A percentile compares a stretch with the other conserved stretches of the same genome.
These are phyloP conservation scores for Colletotrichum coccodes DNA, from an alignment of 2,329 filamentous ascomycete species.

Conservation along the genomic window DNA sequence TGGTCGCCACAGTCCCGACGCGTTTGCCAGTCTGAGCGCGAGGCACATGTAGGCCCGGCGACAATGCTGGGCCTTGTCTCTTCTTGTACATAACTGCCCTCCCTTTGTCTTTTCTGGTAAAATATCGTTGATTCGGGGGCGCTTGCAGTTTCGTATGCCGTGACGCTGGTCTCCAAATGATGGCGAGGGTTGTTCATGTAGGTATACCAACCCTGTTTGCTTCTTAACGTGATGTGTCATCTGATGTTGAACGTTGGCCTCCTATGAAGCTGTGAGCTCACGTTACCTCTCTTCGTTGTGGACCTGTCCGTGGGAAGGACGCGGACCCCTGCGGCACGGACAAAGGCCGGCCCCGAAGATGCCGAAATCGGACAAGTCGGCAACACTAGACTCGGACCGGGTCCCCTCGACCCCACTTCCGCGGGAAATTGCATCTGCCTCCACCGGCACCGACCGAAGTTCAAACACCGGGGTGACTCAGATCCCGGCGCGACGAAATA, in stretches of 20 bases:
- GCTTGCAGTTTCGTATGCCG: neutral
- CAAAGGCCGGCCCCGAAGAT: neutral
- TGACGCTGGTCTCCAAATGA: neutral
- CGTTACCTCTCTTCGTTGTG: too few species aligned
- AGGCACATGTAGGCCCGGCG: conserved; percentile 51
- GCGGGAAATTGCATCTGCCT: neutral
- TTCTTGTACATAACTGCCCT: conserved; percentile 23
- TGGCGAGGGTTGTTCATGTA: conserved; percentile 1
- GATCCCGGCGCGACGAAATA: neutral
- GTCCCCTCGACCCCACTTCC: neutral
- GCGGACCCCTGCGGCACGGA: neutral
- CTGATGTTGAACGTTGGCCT: neutral
- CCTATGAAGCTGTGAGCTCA: neutral
- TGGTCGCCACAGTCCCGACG: conserved; percentile 82
- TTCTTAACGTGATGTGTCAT: neutral
- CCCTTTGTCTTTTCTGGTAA: conserved; percentile 5
- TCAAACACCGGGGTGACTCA: conserved; percentile 16
- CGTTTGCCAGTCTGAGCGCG: conserved; percentile 80
- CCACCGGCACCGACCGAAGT: neutral
- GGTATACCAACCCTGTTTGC: neutral
- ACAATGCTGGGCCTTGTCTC: neutral
- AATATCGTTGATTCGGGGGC: conserved; percentile 8
- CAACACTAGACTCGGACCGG: conserved; percentile 8
- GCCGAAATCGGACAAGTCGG: conserved; percentile 8
- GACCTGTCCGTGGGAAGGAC: neutral